Conservation (phyloP, 306 rosid genomes). For the Betula pendula region DNA sequence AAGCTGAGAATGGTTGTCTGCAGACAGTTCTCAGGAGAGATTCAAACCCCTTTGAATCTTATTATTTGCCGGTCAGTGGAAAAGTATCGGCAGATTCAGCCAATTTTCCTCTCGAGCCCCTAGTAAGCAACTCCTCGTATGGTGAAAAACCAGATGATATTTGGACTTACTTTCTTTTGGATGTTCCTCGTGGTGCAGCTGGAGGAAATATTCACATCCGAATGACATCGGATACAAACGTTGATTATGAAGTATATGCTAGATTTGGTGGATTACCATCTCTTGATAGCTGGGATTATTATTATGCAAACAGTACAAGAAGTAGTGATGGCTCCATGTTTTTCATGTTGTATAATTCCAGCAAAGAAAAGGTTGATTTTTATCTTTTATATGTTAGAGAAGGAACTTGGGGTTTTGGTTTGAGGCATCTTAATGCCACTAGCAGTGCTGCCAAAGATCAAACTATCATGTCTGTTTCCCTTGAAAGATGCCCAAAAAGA, state of each 20-base stretch:
- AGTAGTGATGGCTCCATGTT: conserved; percentile 72
- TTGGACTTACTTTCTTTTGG: conserved; percentile 81
- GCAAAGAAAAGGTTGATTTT: conserved; percentile 62
- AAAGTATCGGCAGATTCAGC: conserved; percentile 45
- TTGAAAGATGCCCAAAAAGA: conserved; percentile 86
- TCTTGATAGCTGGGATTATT: conserved; percentile 73
- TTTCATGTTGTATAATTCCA: conserved; percentile 72
- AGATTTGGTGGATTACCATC: conserved; percentile 91
- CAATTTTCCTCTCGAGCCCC: conserved; percentile 77
- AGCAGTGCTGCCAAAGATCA: conserved; percentile 37
- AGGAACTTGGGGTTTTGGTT: conserved; percentile 94
- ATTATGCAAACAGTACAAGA: conserved; percentile 73
- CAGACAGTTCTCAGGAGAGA: conserved; percentile 76
- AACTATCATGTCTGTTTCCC: conserved; percentile 78
- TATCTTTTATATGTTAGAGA: conserved; percentile 77
- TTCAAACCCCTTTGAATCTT: conserved; percentile 68
- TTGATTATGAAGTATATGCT: conserved; percentile 74
- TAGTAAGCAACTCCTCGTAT: conserved; percentile 52
- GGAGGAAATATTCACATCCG: conserved; percentile 77
- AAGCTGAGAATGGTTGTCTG: conserved; percentile 63
- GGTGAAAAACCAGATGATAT: conserved; percentile 39
- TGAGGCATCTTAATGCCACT: conserved; percentile 51
- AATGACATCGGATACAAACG: conserved; percentile 51
- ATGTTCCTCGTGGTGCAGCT: conserved; percentile 87
- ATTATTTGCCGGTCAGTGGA: conserved; percentile 73